A percentile compares a stretch with the other conserved stretches of the same genome.
These are phyloP conservation scores for Metarhizium anisopliae DNA, from an alignment of 2,329 filamentous ascomycete genomes.

Conservation along the genomic window DNA sequence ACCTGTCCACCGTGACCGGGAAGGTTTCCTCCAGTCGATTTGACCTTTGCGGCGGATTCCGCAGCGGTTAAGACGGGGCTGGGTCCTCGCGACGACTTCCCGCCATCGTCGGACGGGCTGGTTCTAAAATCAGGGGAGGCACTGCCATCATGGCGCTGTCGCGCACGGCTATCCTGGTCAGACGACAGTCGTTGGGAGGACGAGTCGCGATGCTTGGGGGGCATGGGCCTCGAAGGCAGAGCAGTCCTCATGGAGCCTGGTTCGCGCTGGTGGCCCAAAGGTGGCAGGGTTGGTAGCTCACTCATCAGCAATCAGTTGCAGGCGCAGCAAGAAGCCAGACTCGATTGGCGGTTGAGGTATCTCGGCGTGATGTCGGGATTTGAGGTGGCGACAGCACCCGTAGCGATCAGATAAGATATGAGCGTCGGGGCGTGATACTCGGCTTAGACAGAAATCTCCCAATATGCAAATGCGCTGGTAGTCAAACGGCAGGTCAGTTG, in stretches of 20 bases:
- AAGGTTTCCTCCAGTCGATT: conserved; percentile 4
- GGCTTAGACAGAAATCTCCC: not conserved
- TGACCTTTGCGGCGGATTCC: conserved; percentile 9
- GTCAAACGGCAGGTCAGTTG: not conserved
- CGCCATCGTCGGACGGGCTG: conserved; percentile 15
- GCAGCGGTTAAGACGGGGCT: conserved; percentile 18
- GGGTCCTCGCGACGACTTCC: conserved; percentile 16
- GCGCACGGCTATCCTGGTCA: conserved; percentile 13
- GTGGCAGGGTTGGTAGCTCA: conserved; percentile 17
- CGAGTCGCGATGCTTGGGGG: conserved; percentile 20
- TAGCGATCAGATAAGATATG: conserved; percentile 5
- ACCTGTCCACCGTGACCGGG: conserved; percentile 49
- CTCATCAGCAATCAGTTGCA: conserved; percentile 19
- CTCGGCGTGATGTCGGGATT: not conserved
- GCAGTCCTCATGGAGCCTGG: conserved; percentile 24
- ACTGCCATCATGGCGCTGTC: conserved; percentile 14
- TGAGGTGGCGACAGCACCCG: not conserved
- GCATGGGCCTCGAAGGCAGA: conserved; percentile 28
- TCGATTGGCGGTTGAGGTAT: not conserved
- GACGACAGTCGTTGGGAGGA: conserved; percentile 14
- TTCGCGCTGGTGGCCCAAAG: conserved; percentile 21
- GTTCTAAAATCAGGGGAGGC: conserved; percentile 17
- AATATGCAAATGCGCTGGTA: not conserved
- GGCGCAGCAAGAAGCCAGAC: not conserved
- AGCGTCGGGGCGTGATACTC: not conserved